Evolutionary conservation across 495 filamentous ascomycete genomes (phyloP).

Genomic region (Ramalina intermedia): DNA sequence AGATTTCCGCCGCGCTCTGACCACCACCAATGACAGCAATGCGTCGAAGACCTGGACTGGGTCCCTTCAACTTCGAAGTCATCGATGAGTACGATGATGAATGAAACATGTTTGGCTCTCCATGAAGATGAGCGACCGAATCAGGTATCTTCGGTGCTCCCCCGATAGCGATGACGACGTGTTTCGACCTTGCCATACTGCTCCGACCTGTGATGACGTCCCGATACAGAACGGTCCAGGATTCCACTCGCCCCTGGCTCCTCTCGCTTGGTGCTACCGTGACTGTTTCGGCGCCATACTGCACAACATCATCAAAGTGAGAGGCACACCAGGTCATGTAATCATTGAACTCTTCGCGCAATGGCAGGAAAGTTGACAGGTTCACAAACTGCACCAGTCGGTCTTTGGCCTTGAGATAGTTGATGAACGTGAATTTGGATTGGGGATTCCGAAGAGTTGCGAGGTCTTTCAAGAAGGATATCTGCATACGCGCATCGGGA

Average conservation of each 20-base stretch:
- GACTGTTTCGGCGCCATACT: slow-evolving; percentile 63
- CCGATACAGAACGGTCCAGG: slow-evolving; percentile 41
- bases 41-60: slow-evolving; percentile 16
- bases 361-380: slow-evolving; percentile 73
- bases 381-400: slow-evolving; percentile 83
- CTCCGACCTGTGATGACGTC: slow-evolving; percentile 37
- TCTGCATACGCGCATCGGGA: slow-evolving; percentile 89
- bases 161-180: slow-evolving; percentile 79
- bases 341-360: slow-evolving; percentile 82
- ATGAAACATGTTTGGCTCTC: slow-evolving; percentile 60
- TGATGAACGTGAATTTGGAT: slow-evolving; percentile 88
- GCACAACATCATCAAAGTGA: slow-evolving; percentile 64
- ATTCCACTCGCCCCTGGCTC: slow-evolving; percentile 27
- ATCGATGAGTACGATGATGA: slow-evolving; percentile 71
- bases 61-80: slow-evolving; percentile 43
- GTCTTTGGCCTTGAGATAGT: slow-evolving; percentile 69
- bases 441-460: slow-evolving; percentile 77
- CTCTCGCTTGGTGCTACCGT: slow-evolving; percentile 37
- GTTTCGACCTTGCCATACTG: slow-evolving; percentile 43
- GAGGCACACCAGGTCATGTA: slow-evolving; percentile 87
- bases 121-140: slow-evolving; percentile 34
- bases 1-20: slow-evolving; percentile 92
- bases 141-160: slow-evolving; percentile 66
- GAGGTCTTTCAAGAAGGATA: slow-evolving; percentile 93
- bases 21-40: slow-evolving; percentile 79